Conservation (phyloP, 2,329 filamentous ascomycete genomes). For the Fusarium tjaetaba region DNA sequence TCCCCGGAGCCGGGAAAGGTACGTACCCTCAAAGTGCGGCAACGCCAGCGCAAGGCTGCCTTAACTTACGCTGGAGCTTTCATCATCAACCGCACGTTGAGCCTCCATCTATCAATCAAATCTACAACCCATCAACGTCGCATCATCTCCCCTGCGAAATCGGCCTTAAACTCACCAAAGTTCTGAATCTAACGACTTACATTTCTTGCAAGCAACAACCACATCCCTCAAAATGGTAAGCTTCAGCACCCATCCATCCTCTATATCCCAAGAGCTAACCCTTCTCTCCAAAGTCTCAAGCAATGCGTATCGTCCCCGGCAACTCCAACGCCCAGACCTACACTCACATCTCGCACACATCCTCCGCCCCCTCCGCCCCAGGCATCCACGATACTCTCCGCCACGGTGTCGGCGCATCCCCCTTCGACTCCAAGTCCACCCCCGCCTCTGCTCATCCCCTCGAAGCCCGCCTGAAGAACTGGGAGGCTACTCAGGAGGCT, state of each 20-base stretch:
- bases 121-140: slow-evolving; percentile 6
- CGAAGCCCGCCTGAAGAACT: slow-evolving; percentile 86
- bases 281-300: slow-evolving; percentile 59
- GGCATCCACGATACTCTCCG: slow-evolving; percentile 95
- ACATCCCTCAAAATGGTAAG: slow-evolving; percentile 61
- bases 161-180: background rate
- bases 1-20: slow-evolving; percentile 22
- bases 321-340: slow-evolving; percentile 72
- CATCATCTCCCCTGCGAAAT: background rate
- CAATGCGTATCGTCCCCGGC: slow-evolving; percentile 88
- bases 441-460: slow-evolving; percentile 82
- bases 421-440: slow-evolving; percentile 57
- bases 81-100: slow-evolving; percentile 32
- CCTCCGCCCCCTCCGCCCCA: slow-evolving; percentile 87
- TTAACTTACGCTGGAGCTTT: slow-evolving; percentile 38
- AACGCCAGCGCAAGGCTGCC: slow-evolving; percentile 40
- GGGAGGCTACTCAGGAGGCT: slow-evolving; percentile 88
- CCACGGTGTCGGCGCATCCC: slow-evolving; percentile 76
- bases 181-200: background rate
- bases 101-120: background rate
- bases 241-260: slow-evolving; percentile 19
- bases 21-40: slow-evolving; percentile 31
- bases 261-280: slow-evolving; percentile 30
- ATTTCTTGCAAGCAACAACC: background rate
- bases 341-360: slow-evolving; percentile 68